These are phyloP conservation scores for Loxodes magnus DNA, from an alignment of 73 alveolate genomes.

Conservation along the genomic window DNA sequence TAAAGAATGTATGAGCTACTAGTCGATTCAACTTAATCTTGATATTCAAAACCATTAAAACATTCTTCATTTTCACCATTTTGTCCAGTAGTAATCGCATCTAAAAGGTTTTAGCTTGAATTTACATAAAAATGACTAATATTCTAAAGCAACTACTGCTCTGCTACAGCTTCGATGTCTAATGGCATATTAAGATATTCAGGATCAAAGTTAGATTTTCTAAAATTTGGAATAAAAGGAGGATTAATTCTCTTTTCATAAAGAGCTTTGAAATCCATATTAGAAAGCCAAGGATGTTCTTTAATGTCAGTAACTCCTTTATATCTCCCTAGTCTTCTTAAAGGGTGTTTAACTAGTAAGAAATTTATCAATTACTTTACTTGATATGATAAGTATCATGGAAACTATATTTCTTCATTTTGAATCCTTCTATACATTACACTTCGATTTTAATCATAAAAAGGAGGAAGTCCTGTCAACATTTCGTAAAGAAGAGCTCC, in stretches of 20 bases:
- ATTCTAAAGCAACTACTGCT: no score
- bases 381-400: constrained; percentile 19
- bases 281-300: constrained; percentile 46
- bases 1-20: no score
- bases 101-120: no score
- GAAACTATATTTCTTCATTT: constrained; percentile 39
- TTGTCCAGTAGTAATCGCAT: no score
- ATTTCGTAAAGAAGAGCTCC: constrained; percentile 86
- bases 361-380: constrained; percentile 17
- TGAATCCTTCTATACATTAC: constrained; percentile 36
- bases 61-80: no score
- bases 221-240: constrained; percentile 40
- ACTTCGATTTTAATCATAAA: constrained; percentile 45
- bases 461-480: constrained; percentile 88
- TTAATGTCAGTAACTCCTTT: constrained; percentile 50
- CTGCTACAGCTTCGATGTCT: no score
- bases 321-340: constrained; percentile 17
- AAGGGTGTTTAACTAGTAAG: constrained; percentile 33
- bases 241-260: constrained; percentile 31
- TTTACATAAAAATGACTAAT: no score
- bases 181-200: constrained; percentile 23
- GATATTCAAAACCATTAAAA: no score
- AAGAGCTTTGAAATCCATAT: constrained; percentile 42
- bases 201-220: constrained; percentile 29
- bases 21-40: no score